A percentile compares a stretch with the other conserved stretches of the same genome.
phyloP scores from a whole-genome alignment of 352 stramenopile genomes.

The Phytopythium kandeliae region DNA sequence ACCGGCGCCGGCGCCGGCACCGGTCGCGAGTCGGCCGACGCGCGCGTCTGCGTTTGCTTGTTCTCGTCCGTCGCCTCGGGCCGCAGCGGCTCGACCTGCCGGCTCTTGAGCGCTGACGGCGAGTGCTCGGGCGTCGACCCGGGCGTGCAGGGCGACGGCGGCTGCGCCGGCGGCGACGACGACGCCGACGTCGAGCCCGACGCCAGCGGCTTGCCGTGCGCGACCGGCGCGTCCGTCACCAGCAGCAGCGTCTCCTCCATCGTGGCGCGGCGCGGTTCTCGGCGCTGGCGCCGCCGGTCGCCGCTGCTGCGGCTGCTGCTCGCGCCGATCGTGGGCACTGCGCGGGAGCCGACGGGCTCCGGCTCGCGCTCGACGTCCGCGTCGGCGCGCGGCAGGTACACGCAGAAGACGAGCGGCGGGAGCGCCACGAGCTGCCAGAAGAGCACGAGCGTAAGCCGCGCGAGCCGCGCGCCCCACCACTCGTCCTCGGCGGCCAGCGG shows the following conservation, averaged over 20 bases:
- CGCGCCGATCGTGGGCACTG: too few relatives aligned
- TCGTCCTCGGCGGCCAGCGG: conserved; percentile 5
- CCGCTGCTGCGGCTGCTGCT: too few relatives aligned
- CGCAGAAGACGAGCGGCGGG: conserved; percentile 5
- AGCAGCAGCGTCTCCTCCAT: not conserved
- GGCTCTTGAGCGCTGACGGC: not conserved
- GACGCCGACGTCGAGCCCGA: not conserved
- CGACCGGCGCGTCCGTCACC: not conserved
- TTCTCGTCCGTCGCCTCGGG: conserved; percentile 10
- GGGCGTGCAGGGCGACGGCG: conserved; percentile 13
- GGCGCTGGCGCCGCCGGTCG: too few relatives aligned
- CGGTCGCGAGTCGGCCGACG: conserved; percentile 30
- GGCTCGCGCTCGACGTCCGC: conserved; percentile 3
- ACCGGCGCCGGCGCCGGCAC: too few relatives aligned
- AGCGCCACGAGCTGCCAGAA: conserved; percentile 21
- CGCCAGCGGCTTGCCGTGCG: not conserved
- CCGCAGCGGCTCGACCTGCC: conserved; percentile 11
- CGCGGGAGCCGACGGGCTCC: not conserved
- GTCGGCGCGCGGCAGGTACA: not conserved
- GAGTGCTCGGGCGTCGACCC: conserved; percentile 7
- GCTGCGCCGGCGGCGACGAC: conserved; percentile 3
- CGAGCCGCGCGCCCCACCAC: conserved; percentile 28
- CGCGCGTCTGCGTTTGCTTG: conserved; percentile 16
- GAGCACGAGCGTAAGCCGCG: conserved; percentile 25
- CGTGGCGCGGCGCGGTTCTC: not conserved